Percentiles rank a stretch among this genome's conserved stretches.
Evolutionary conservation across 1,284 basidiomycete species (phyloP).

Genomic region (Moesziomyces sp.): DNA sequence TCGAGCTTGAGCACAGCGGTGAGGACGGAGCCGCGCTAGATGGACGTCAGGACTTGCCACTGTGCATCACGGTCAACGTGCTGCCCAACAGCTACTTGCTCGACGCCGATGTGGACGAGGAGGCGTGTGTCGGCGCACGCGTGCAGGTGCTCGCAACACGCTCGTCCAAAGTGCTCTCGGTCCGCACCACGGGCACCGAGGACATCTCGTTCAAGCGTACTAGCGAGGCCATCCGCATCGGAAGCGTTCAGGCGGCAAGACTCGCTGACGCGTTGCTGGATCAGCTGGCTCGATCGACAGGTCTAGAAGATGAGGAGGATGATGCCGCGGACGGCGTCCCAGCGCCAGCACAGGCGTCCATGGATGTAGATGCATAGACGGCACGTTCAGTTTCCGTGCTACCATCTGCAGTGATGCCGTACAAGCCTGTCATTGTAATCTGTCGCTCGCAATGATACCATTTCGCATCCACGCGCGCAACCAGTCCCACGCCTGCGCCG

Average conservation of each 20-base stretch:
- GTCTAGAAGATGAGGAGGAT: conserved; percentile 14
- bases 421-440: no score
- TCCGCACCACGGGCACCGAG: conserved; percentile 33
- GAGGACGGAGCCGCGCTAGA: conserved; percentile 46
- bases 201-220: conserved; percentile 45
- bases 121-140: conserved; percentile 43
- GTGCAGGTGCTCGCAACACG: conserved; percentile 51
- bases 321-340: background rate
- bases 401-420: no score
- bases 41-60: conserved; percentile 53
- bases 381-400: no score
- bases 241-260: conserved; percentile 36
- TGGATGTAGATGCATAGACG: conserved; percentile 23
- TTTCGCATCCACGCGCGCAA: background rate
- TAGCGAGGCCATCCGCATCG: conserved; percentile 40
- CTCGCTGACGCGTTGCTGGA: conserved; percentile 35
- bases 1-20: conserved; percentile 55
- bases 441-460: background rate
- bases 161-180: conserved; percentile 42
- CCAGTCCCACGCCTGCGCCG: background rate
- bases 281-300: conserved; percentile 18
- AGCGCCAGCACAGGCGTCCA: conserved; percentile 3
- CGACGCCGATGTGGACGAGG: conserved; percentile 59
- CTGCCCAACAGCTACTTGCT: conserved; percentile 52
- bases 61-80: conserved; percentile 60